Evolutionary conservation across 495 filamentous ascomycete genomes (phyloP).

Genomic region (Penicillium soppii): DNA sequence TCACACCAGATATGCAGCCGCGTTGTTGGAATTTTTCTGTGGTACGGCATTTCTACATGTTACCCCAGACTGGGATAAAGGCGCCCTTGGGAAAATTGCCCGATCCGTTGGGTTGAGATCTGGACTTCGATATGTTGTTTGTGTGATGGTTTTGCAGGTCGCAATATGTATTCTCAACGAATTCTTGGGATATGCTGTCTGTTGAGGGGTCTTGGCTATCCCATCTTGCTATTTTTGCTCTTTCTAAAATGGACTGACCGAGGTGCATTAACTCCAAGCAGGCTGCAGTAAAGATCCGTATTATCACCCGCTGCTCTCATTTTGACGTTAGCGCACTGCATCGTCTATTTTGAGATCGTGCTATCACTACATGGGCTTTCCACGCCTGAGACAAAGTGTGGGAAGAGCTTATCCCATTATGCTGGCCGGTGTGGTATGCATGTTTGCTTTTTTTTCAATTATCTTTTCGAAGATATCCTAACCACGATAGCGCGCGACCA

Average conservation of each 20-base stretch:
- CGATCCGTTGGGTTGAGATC: background rate
- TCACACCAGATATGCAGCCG: constrained; percentile 3
- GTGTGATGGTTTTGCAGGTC: too few relatives aligned
- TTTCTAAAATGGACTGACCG: background rate
- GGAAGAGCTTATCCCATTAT: background rate
- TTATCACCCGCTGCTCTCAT: background rate
- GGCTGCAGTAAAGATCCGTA: background rate
- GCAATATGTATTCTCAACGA: background rate
- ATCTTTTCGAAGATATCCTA: too few relatives aligned
- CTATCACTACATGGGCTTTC: background rate
- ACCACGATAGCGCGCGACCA: too few relatives aligned
- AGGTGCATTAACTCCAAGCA: background rate
- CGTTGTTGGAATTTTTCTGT: background rate
- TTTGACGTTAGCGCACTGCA: background rate
- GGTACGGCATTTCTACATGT: background rate
- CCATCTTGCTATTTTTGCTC: background rate
- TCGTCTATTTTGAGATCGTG: background rate
- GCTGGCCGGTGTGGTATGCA: too few relatives aligned
- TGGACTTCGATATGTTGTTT: background rate
- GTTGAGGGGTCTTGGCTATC: background rate
- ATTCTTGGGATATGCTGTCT: background rate
- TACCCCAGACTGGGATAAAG: background rate
- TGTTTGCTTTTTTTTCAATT: too few relatives aligned
- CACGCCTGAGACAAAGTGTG: background rate
- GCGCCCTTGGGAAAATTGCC: background rate